Percentiles rank a stretch among this genome's conserved stretches.
Conservation (phyloP, 2,329 filamentous ascomycete genomes). For the Paecilomyces variotii region DNA sequence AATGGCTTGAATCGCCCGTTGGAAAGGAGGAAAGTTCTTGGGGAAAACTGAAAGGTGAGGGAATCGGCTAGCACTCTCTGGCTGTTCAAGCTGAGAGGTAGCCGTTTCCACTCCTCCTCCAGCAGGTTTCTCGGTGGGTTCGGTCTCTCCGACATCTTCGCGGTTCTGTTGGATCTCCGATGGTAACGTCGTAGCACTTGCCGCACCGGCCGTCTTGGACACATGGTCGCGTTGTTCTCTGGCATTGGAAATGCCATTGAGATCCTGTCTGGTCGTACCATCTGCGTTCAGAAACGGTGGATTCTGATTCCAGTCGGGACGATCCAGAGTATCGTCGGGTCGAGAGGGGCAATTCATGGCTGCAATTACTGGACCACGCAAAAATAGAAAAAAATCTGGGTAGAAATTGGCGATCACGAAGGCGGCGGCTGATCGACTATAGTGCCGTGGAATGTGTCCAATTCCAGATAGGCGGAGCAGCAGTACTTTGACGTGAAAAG, state of each 20-base stretch:
- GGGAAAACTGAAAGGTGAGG: slow-evolving; percentile 21
- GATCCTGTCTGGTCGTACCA: slow-evolving; percentile 53
- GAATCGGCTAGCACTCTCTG: slow-evolving; percentile 21
- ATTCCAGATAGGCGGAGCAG: background rate
- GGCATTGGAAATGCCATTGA: slow-evolving; percentile 54
- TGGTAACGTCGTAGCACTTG: slow-evolving; percentile 14
- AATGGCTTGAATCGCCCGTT: slow-evolving; percentile 20
- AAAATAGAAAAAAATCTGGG: background rate
- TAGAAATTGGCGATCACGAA: too few species aligned
- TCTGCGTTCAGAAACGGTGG: slow-evolving; percentile 51
- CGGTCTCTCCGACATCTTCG: slow-evolving; percentile 6
- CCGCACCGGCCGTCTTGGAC: slow-evolving; percentile 13
- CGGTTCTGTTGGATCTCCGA: slow-evolving; percentile 14
- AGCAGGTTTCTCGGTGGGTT: slow-evolving; percentile 8
- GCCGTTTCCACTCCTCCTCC: slow-evolving; percentile 23
- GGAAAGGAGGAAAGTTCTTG: slow-evolving; percentile 9
- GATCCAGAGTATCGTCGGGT: slow-evolving; percentile 47
- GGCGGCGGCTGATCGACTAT: too few species aligned
- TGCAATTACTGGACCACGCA: background rate
- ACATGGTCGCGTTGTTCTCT: slow-evolving; percentile 40
- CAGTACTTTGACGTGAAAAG: background rate
- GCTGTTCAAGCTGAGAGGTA: slow-evolving; percentile 19
- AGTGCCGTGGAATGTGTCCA: background rate
- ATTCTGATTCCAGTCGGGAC: slow-evolving; percentile 54
- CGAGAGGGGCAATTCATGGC: slow-evolving; percentile 59